A percentile compares a stretch with the other conserved stretches of the same genome.
phyloP scores from a whole-genome alignment of 495 filamentous ascomycete genomes.

The Bombardia bombarda region DNA sequence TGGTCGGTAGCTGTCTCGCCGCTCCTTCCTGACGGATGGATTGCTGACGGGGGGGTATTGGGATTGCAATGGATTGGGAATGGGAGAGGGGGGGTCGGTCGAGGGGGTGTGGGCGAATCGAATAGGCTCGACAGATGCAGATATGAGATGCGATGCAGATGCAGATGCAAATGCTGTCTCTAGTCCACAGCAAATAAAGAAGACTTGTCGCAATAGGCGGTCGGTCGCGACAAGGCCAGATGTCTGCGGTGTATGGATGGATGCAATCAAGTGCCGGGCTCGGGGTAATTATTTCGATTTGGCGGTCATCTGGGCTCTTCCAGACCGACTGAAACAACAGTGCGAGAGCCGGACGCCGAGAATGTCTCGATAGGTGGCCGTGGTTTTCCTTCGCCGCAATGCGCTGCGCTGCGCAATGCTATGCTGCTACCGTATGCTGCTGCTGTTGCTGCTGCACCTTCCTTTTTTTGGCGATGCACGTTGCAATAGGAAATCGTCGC shows the following conservation, averaged over 20 bases:
- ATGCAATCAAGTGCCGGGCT: no score
- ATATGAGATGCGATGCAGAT: not conserved
- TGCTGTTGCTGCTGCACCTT: constrained; percentile 21
- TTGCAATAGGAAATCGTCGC: constrained; percentile 10
- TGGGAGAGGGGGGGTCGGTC: not conserved
- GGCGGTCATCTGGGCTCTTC: not conserved
- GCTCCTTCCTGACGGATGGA: not conserved
- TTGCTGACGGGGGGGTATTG: not conserved
- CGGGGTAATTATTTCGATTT: no score
- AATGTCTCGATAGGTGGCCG: not conserved
- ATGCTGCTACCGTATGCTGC: no score
- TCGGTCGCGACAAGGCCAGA: no score
- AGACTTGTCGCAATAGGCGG: no score
- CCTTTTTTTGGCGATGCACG: constrained; percentile 19
- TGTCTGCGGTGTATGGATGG: no score
- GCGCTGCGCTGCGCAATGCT: no score
- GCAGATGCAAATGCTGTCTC: not conserved
- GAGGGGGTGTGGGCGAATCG: no score
- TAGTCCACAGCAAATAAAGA: no score
- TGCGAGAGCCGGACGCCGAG: constrained; percentile 6
- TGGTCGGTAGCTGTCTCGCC: no score
- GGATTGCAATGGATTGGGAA: not conserved
- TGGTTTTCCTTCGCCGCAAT: constrained; percentile 6
- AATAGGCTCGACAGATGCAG: not conserved
- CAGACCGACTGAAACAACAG: constrained; percentile 9